Conservation (phyloP, 768 basidiomycete genomes). For the Tephrocybe sp. region DNA sequence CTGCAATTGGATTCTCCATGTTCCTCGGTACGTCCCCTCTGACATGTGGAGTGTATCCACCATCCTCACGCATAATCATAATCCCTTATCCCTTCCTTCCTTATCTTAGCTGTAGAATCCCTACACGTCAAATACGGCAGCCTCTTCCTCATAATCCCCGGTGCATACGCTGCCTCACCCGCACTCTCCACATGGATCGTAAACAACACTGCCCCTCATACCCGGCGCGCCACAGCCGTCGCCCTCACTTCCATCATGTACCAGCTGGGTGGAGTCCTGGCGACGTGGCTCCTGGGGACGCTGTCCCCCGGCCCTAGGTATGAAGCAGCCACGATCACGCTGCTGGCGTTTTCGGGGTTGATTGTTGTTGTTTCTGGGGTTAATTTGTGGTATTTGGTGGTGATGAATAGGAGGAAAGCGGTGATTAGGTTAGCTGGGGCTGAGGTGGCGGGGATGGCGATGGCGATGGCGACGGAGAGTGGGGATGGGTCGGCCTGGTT, state of each 20-base stretch:
- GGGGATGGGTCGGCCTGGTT: slow-evolving; percentile 60
- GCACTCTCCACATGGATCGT: slow-evolving; percentile 57
- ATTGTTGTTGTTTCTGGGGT: slow-evolving; percentile 35
- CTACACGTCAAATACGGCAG: slow-evolving; percentile 51
- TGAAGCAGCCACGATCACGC: too few species aligned
- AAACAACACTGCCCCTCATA: slow-evolving; percentile 59
- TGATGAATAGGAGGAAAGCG: slow-evolving; percentile 48
- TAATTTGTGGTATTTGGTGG: slow-evolving; percentile 40
- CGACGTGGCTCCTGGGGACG: slow-evolving; percentile 57
- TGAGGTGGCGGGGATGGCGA: slow-evolving; percentile 34
- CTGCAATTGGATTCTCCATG: slow-evolving; percentile 50
- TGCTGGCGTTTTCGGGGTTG: slow-evolving; percentile 38
- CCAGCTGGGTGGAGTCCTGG: slow-evolving; percentile 59
- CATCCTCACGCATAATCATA: too few species aligned
- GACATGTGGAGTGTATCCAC: not conserved
- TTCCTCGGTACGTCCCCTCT: slow-evolving; percentile 44
- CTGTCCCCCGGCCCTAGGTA: too few species aligned
- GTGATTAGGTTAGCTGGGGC: slow-evolving; percentile 28
- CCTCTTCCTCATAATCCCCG: slow-evolving; percentile 55
- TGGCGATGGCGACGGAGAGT: too few species aligned
- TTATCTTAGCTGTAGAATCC: slow-evolving; percentile 36
- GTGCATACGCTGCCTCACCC: slow-evolving; percentile 53
- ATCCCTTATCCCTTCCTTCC: too few species aligned
- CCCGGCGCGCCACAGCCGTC: slow-evolving; percentile 56
- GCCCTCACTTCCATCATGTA: slow-evolving; percentile 58